Base-by-base conservation (phyloP, 1,284 basidiomycete species). In the Porodaedalea pini region DNA sequence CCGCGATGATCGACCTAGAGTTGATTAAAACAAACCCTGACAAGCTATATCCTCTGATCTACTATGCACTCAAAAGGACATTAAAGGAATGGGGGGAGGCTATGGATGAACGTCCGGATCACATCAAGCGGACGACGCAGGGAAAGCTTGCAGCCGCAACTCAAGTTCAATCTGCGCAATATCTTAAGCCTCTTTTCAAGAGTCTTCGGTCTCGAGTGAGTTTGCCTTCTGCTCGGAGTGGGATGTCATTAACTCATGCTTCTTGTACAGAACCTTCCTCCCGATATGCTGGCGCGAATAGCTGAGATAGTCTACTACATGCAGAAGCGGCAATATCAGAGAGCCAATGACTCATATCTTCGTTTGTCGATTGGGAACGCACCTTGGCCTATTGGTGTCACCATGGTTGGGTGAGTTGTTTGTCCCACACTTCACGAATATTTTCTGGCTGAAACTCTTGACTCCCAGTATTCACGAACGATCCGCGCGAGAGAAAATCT, bases 371-470 rank as follows among this genome's bases (percentile, higher is more conserved):
- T 99, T 61, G 97, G 97, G 15, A 99, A 98, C 68, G 96, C 97
- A 0, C 95, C 97, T 1, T 99, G 97, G 97, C 97, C 97, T 0
- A 98, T 99, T 68, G 97, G 97, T 55, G 97, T 99, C 4, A 99
- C 97, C 59, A 96, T 96, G 90, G 96, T 98, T 75, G 94, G 92
- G 92, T 92, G 70, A 36, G 86, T 78, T 25, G 36, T 51, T 15
- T 52, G 39, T 21, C 17, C 23, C 23, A 41, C 44, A 51, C 31
- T 48, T 31, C 21, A 27, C 36, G 11, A 48, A 23, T 11, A 39
- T 39, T 13, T 21, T 7, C 3, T 25, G 11, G 21, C 44, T n/a
- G 3, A 13, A 1, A n/a, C 5, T 47, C 15, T 51, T 31, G 53
- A 25, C 40, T 3, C 55, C 53, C 62, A 93, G 96, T 75, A 98